Percentiles rank a stretch among this genome's conserved stretches.
These are phyloP conservation scores for Penicillium sp. DNA, from an alignment of 2,329 filamentous ascomycete genomes.

Conservation along the genomic window DNA sequence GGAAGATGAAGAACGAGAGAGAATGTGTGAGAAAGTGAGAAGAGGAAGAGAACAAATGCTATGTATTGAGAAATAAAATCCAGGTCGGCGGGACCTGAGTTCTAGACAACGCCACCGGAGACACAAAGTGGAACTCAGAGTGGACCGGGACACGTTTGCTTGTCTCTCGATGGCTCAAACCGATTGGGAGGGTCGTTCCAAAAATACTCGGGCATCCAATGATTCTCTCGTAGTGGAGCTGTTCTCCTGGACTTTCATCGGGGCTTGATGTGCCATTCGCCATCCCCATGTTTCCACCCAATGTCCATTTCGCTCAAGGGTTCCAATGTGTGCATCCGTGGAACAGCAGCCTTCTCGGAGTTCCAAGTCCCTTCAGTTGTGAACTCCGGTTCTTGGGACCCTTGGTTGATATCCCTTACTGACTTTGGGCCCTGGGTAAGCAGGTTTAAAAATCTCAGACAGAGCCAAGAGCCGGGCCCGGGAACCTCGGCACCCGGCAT, in stretches of 20 bases:
- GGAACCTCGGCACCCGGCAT: background rate
- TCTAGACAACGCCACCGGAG: slow-evolving; percentile 24
- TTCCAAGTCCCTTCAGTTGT: background rate
- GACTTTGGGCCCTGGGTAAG: background rate
- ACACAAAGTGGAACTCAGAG: slow-evolving; percentile 7
- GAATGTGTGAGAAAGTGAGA: background rate
- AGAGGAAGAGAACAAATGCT: slow-evolving; percentile 7
- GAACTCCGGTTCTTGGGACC: slow-evolving; percentile 2
- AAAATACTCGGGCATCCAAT: slow-evolving; percentile 19
- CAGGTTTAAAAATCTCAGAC: background rate
- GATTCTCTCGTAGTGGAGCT: background rate
- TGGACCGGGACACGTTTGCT: slow-evolving; percentile 25
- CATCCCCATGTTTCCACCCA: background rate
- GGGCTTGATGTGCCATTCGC: background rate
- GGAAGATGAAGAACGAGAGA: background rate
- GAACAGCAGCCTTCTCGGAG: background rate
- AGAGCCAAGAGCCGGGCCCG: background rate
- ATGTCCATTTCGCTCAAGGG: background rate
- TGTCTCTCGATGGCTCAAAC: background rate
- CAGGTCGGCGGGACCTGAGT: slow-evolving; percentile 7
- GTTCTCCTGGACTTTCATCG: background rate
- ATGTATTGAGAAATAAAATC: slow-evolving; percentile 7
- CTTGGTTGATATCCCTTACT: background rate
- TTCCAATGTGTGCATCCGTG: slow-evolving; percentile 1
- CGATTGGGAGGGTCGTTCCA: slow-evolving; percentile 11